A percentile compares a stretch with the other conserved stretches of the same genome.
phyloP scores from a whole-genome alignment of 192 early-diverging fungal genomes.

The Anaeromyces robustus region DNA sequence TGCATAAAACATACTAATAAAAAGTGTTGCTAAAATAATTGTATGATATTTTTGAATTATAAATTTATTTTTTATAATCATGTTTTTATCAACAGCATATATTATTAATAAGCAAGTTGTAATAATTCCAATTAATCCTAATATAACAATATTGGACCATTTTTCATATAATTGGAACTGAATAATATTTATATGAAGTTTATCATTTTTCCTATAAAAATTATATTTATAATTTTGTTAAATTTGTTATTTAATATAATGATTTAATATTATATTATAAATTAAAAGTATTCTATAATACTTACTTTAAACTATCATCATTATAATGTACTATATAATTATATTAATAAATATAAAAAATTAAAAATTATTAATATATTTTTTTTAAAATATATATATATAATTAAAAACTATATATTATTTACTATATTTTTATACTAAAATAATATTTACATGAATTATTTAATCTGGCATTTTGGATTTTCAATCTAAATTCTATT shows the following conservation, averaged over 20 bases:
- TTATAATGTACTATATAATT: no score
- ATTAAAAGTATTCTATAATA: no score
- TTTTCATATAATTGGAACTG: neutral
- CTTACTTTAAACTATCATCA: no score
- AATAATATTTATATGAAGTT: neutral
- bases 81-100: neutral
- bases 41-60: neutral
- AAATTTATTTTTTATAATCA: neutral
- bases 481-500: neutral
- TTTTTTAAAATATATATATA: no score
- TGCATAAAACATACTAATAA: neutral
- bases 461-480: neutral
- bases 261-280: no score
- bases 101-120: neutral
- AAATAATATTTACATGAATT: neutral
- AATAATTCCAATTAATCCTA: neutral
- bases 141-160: neutral
- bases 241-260: no score
- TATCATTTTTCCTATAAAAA: neutral
- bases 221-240: no score
- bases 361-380: no score
- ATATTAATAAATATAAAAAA: no score
- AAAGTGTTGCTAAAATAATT: neutral
- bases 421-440: no score
- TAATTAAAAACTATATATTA: no score